Conservation (phyloP, 805 yeast species). For the Suhomyces tanzawaensis region DNA sequence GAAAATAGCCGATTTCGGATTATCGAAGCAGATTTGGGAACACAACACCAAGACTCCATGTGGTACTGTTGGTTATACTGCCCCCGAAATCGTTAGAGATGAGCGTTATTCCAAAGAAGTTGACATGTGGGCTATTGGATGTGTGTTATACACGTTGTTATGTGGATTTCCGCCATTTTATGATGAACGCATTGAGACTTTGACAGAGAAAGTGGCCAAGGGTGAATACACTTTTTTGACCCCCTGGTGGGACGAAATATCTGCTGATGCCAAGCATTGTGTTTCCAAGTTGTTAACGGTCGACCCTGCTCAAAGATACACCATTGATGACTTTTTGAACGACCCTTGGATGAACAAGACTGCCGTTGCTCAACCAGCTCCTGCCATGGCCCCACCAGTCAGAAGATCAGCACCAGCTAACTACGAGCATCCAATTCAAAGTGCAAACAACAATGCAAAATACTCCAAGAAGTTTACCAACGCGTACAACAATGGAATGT, state of each 20-base stretch:
- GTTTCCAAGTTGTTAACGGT: conserved; percentile 68
- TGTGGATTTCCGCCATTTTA: conserved; percentile 99
- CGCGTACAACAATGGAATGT: conserved; percentile 30
- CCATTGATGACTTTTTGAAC: conserved; percentile 65
- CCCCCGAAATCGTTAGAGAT: conserved; percentile 96
- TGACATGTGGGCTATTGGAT: conserved; percentile 99
- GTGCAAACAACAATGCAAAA: conserved; percentile 14
- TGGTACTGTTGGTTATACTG: conserved; percentile 98
- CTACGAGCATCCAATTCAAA: conserved; percentile 29
- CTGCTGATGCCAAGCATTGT: conserved; percentile 64
- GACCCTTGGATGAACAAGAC: conserved; percentile 68
- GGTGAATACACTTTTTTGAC: conserved; percentile 74
- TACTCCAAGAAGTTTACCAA: conserved; percentile 24
- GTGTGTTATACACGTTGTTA: conserved; percentile 86
- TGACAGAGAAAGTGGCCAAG: conserved; percentile 75
- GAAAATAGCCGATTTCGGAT: conserved; percentile 92
- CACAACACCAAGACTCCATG: conserved; percentile 94
- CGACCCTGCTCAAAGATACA: conserved; percentile 64
- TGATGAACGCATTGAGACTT: conserved; percentile 70
- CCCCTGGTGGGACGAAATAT: conserved; percentile 91
- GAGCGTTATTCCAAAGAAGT: conserved; percentile 90
- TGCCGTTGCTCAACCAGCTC: conserved; percentile 1
- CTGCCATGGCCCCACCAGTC: conserved; percentile 3
- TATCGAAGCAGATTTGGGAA: conserved; percentile 87
- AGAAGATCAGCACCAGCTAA: conserved; percentile 7